Base-by-base conservation (phyloP, 768 basidiomycete species). In the Megacollybia marginata region DNA sequence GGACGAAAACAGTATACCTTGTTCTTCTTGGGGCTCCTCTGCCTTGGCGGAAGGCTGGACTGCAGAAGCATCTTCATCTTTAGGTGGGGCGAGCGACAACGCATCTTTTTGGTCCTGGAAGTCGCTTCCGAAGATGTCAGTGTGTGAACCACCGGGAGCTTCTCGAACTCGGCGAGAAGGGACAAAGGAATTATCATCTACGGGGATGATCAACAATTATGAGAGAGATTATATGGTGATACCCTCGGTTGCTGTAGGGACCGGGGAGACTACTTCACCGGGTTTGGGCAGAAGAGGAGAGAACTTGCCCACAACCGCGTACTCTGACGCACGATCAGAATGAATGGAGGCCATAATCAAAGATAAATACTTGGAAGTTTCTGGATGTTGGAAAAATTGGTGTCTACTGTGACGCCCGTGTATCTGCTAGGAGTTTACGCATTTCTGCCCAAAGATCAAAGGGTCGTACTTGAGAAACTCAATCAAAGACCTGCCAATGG, bases 341-440 rank as follows among this genome's bases (percentile, higher is more conserved):
- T 15, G 16, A 11, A 46, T 34, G 34, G 16, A 20, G 10, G 19
- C 36, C 23, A 43, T 44, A 16, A 1, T 6, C 45, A 46, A 45
- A 47, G 45, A 48, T 33, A 62, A 73, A 32, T 70, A 88, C 88
- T 76, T 23, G 88, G 88, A 36, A 90, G 74, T 61, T 88, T 89
- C 57, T 73, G 71, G 46, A 90, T 85, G 57, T 85, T 89, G 36
- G 65, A 64, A 57, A 85, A 84, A 65, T 85, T 85, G 42, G 87
- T 76, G 59, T 90, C 88, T 33, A 89, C 82, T 11, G 87, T 88
- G 33, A 74, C 79, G 15, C 84, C 87, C 33, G 80, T 76, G 59
- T 86, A 85, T 64, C 86, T 88, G 60, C 42, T 53, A 54, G 51
- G 47, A 48, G 12, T 28, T 28, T 28, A 28, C 23, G 23, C 4